phyloP scores from a whole-genome alignment of 768 basidiomycete genomes.

The Lactarius tabidus region DNA sequence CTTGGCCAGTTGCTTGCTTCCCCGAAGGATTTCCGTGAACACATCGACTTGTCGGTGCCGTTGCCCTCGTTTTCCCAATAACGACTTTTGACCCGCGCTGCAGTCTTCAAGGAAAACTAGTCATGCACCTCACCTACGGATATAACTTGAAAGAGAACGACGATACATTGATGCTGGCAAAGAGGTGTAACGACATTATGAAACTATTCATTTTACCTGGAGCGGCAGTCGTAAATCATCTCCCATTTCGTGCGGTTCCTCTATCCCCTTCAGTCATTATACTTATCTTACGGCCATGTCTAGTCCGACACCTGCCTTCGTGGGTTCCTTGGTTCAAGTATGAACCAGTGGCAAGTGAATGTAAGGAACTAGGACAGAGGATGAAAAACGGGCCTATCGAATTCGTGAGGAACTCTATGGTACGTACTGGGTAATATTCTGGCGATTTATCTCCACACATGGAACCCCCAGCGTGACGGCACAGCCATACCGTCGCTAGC shows the following conservation, averaged over 20 bases:
- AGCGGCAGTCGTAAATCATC: conserved; percentile 5
- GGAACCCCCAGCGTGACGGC: neutral
- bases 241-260: conserved; percentile 11
- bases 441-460: neutral
- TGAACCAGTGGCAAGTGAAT: conserved; percentile 1
- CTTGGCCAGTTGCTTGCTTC: conserved; percentile 1
- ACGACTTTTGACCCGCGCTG: neutral
- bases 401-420: conserved; percentile 11
- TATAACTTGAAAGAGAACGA: conserved; percentile 6
- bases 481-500: neutral
- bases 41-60: neutral
- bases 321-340: conserved; percentile 18
- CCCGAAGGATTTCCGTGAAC: neutral
- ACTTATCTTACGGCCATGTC: neutral
- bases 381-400: conserved; percentile 9
- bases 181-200: neutral
- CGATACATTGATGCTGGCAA: neutral
- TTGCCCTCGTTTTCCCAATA: too few species aligned
- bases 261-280: neutral
- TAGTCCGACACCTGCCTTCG: conserved; percentile 14
- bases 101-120: conserved; percentile 10
- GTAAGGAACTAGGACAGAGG: neutral
- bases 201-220: conserved; percentile 1
- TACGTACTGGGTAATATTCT: neutral
- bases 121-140: conserved; percentile 16